phyloP scores from a whole-genome alignment of 805 yeast genomes.

The Monosporozyma servazzii region DNA sequence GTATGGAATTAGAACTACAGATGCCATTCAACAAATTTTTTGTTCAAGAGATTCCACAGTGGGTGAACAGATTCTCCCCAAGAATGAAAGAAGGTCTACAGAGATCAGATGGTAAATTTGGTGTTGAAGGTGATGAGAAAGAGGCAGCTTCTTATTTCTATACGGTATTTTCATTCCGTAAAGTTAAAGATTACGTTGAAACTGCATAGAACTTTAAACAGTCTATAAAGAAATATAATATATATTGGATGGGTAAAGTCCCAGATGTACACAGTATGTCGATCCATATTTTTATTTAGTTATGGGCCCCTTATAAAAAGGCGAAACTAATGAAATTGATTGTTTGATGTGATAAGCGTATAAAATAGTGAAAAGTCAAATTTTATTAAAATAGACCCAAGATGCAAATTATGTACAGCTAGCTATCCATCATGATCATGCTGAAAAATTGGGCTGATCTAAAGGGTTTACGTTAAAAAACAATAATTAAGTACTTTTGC shows the following conservation, averaged over 20 bases:
- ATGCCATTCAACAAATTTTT: conserved; percentile 77
- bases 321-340: not conserved
- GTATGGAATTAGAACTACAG: conserved; percentile 59
- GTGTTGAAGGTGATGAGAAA: conserved; percentile 81
- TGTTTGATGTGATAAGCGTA: not conserved
- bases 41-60: conserved; percentile 64
- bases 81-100: conserved; percentile 59
- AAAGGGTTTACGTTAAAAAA: too few species aligned
- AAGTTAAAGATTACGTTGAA: conserved; percentile 30
- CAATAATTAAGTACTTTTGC: too few species aligned
- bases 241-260: not conserved
- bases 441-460: not conserved
- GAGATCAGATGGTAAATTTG: conserved; percentile 70
- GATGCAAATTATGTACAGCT: not conserved
- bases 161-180: conserved; percentile 74
- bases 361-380: not conserved
- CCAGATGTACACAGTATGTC: not conserved
- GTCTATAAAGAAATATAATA: not conserved
- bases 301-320: not conserved
- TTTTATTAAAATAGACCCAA: not conserved
- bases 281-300: not conserved
- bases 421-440: not conserved
- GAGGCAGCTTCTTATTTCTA: conserved; percentile 85
- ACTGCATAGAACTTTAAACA: not conserved
- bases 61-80: conserved; percentile 49